Conservation (phyloP, 495 filamentous ascomycete genomes). For the Penicillium manginii region DNA sequence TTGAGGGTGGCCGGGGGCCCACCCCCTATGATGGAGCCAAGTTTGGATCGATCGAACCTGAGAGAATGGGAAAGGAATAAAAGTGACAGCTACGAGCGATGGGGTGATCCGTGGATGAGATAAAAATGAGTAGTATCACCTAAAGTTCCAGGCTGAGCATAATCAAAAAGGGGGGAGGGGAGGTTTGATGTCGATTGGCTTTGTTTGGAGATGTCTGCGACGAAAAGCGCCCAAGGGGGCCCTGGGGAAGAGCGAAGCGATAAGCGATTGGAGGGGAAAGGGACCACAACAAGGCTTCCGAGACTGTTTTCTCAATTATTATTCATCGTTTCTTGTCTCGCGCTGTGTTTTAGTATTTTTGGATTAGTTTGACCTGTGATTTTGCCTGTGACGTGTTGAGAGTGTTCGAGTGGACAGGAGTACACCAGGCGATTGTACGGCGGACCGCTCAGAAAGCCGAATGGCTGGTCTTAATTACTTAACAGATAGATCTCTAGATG, state of each 20-base stretch:
- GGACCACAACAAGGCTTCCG: conserved; percentile 14
- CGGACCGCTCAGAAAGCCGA: conserved; percentile 16
- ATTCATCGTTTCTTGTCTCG: neutral
- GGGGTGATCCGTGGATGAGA: neutral
- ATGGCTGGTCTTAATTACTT: conserved; percentile 29
- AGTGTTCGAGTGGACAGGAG: conserved; percentile 10
- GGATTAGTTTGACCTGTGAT: conserved; percentile 6
- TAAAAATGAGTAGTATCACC: neutral
- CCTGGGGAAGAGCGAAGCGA: neutral
- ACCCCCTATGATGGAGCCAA: conserved; percentile 28
- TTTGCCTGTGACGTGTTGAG: conserved; percentile 1
- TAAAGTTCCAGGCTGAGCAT: neutral
- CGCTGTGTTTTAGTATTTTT: neutral
- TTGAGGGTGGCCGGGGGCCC: conserved; percentile 9
- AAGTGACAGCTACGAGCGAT: neutral
- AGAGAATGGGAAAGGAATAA: conserved; percentile 10
- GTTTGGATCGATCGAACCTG: conserved; percentile 17
- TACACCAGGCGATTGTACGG: conserved; percentile 17
- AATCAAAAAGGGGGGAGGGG: neutral
- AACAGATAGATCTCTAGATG: conserved; percentile 3
- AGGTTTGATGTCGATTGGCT: conserved; percentile 15
- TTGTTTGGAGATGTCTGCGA: conserved; percentile 18
- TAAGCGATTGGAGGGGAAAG: conserved; percentile 15
- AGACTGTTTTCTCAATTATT: conserved; percentile 7
- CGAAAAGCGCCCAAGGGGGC: conserved; percentile 9